These are phyloP conservation scores for bread wheat (Triticum aestivum) DNA, from an alignment of 176 grass and related monocot species.

Conservation along the genomic window IWGSC_CS_RefSeq_v2.1 NC_057799.1:523752564-523753063, in stretches of 20 bases:
- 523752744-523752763: slow-evolving; percentile 14
- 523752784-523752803: neutral
- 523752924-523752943: neutral
- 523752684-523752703: neutral
- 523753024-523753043: neutral
- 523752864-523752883: neutral
- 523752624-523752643: neutral
- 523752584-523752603: slow-evolving; percentile 31
- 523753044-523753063: neutral
- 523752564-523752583: slow-evolving; percentile 40
- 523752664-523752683: slow-evolving; percentile 35
- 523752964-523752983: neutral
- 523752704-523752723: neutral
- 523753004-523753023: neutral
- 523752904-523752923: neutral
- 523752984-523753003: neutral
- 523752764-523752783: neutral
- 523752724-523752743: neutral
- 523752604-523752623: slow-evolving; percentile 48
- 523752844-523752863: neutral
- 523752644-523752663: neutral
- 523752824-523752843: neutral
- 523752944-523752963: neutral
- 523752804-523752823: neutral
- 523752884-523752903: neutral